These are phyloP conservation scores for Zasmidium angulare DNA, from an alignment of 2,329 filamentous ascomycete species.

Conservation along the genomic window DNA sequence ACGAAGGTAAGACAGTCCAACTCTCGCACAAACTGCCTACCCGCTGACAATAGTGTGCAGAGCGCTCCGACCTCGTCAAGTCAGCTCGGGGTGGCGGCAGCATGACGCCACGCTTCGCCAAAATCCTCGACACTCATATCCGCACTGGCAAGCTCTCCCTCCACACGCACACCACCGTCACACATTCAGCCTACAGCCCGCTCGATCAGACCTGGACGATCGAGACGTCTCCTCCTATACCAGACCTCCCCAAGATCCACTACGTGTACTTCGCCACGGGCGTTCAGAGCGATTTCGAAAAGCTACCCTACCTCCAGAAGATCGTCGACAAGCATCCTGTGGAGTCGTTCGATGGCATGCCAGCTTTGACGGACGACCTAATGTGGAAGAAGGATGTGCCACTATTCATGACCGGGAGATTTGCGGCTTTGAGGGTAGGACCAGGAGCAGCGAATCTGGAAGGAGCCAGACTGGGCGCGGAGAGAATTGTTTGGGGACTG, in stretches of 20 bases:
- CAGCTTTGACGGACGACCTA: slow-evolving; percentile 63
- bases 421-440: slow-evolving; percentile 68
- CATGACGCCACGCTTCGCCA: slow-evolving; percentile 67
- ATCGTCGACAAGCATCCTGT: slow-evolving; percentile 51
- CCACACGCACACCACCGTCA: slow-evolving; percentile 58
- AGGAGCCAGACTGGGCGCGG: slow-evolving; percentile 70
- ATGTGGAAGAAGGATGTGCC: slow-evolving; percentile 74
- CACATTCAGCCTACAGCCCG: slow-evolving; percentile 52
- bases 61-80: slow-evolving; percentile 66
- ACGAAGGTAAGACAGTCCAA: slow-evolving; percentile 47
- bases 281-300: slow-evolving; percentile 49
- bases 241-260: slow-evolving; percentile 53
- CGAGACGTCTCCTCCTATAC: slow-evolving; percentile 54
- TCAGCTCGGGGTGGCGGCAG: slow-evolving; percentile 73
- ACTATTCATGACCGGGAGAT: slow-evolving; percentile 67
- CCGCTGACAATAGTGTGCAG: slow-evolving; percentile 30
- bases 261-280: slow-evolving; percentile 78
- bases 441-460: slow-evolving; percentile 73
- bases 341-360: slow-evolving; percentile 42
- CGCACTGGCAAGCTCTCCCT: slow-evolving; percentile 54
- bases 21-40: not conserved
- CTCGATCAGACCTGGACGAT: slow-evolving; percentile 52
- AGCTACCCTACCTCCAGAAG: no score
- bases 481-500: slow-evolving; percentile 70
- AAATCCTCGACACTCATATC: slow-evolving; percentile 63